Percentiles rank a stretch among this genome's conserved stretches.
These are phyloP conservation scores for Aphanomyces astaci DNA, from an alignment of 352 stramenopile species.

Conservation along the genomic window DNA sequence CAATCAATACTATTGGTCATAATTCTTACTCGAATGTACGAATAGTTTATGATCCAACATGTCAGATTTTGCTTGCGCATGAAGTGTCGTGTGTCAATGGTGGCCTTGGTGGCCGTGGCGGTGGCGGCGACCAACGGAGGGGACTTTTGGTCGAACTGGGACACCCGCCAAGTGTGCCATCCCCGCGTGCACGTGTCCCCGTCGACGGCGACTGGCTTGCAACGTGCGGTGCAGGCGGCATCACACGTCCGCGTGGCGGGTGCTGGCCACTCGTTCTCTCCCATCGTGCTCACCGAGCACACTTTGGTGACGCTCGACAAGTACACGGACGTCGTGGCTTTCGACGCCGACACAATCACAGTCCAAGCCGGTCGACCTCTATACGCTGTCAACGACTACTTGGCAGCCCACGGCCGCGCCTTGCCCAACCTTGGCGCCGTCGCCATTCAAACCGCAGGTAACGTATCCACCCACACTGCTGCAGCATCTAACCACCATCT, in stretches of 20 bases:
- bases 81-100: not conserved
- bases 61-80: too few species aligned
- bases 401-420: not conserved
- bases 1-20: too few species aligned
- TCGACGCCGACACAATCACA: slow-evolving; percentile 12
- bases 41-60: too few species aligned
- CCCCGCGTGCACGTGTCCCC: not conserved
- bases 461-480: not conserved
- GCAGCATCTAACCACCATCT: not conserved
- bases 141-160: slow-evolving; percentile 18
- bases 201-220: not conserved
- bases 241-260: not conserved
- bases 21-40: too few species aligned
- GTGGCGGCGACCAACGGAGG: not conserved
- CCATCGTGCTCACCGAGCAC: slow-evolving; percentile 18
- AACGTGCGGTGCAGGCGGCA: not conserved
- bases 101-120: not conserved
- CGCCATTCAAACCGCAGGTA: slow-evolving; percentile 19
- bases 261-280: slow-evolving; percentile 19
- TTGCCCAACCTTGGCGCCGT: slow-evolving; percentile 21
- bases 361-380: slow-evolving; percentile 16
- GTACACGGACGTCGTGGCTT: not conserved
- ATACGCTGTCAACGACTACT: slow-evolving; percentile 13
- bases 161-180: slow-evolving; percentile 21
- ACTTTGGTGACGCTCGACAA: slow-evolving; percentile 17